Evolutionary conservation across 352 stramenopile genomes (phyloP), one percentile per base, ranked within the genome.

Genomic region (Bremia lactucae): DNA sequence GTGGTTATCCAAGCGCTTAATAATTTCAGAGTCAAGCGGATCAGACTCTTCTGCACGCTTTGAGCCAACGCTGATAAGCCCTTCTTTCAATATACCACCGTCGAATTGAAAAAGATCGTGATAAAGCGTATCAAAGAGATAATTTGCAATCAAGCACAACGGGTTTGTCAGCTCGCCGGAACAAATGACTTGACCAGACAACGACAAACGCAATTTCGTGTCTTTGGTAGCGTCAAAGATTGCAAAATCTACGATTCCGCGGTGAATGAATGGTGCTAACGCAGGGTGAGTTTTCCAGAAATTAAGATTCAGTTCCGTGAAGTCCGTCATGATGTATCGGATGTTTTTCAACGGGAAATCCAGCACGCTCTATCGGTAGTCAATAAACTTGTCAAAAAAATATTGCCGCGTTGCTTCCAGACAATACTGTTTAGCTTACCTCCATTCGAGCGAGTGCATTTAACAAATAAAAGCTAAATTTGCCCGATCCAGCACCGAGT

Each of bases 401-500:
- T 33, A 11, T 29, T 11, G 13, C 24, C 13, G 8, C 13, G 15
- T 33, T 33, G 28, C 28, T 13, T 3, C 10, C 24, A 3, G 13
- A 29, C 13, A 29, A 29, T 29, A 29, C 28, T 16, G 15, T 33
- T 16, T 5, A 24, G 2, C 42, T 25, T 9, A 79, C 60, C 55
- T 86, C 63, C 31, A 67, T 49, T 41, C 84, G 72, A 3, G 74
- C 59, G n/a, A 87, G 62, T 13, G 74, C 77, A 49, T 96, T 91
- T 14, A 97, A 55, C 42, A 97, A 95, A 52, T 96, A 96, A 52
- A 96, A 97, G 44, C 74, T 94, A 65, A 97, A 97, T 47, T 97
- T 97, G 13, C 88, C 89, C 7, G 83, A 93, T 11, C 91, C 91
- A 3, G 87, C 78, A 29, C 89, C 91, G 2, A 97, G 70, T 57